A percentile compares a stretch with the other conserved stretches of the same genome.
These are phyloP conservation scores for Tuber magnatum DNA, from an alignment of 495 filamentous ascomycete species.

Conservation along the genomic window DNA sequence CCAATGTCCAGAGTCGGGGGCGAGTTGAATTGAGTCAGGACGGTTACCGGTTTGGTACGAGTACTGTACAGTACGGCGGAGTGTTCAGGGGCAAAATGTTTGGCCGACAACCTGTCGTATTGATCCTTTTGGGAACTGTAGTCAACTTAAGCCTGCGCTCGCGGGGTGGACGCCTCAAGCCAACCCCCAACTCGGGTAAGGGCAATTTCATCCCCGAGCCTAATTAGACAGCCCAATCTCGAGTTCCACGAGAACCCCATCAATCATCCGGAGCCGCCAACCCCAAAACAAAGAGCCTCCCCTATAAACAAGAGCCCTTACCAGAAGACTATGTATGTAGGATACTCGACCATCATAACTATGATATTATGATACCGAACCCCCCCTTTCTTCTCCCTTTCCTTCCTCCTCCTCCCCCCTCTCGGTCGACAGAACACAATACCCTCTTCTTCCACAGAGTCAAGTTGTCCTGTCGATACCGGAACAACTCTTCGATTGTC, in stretches of 20 bases:
- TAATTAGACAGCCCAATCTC: not conserved
- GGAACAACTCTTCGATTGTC: not conserved
- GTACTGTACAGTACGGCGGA: no score
- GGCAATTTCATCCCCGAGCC: not conserved
- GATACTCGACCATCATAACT: not conserved
- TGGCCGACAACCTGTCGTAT: not conserved
- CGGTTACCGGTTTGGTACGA: not conserved
- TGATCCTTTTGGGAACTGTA: not conserved
- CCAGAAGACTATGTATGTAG: not conserved
- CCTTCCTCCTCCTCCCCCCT: not conserved
- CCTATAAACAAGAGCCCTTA: not conserved
- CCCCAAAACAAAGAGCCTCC: not conserved
- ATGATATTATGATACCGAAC: not conserved
- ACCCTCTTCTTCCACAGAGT: not conserved
- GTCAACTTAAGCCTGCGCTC: not conserved
- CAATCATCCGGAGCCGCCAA: not conserved
- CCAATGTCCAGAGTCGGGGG: not conserved
- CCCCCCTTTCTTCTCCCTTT: not conserved
- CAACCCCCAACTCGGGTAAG: not conserved
- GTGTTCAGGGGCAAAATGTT: not conserved
- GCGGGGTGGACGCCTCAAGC: not conserved
- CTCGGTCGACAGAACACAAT: not conserved
- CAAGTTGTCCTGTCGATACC: not conserved
- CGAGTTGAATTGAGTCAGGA: not conserved
- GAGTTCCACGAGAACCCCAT: not conserved